Percentiles rank a stretch among this genome's conserved stretches.
These are phyloP conservation scores for Aspergillus hortae DNA, from an alignment of 2,329 filamentous ascomycete genomes.

Conservation along the genomic window DNA sequence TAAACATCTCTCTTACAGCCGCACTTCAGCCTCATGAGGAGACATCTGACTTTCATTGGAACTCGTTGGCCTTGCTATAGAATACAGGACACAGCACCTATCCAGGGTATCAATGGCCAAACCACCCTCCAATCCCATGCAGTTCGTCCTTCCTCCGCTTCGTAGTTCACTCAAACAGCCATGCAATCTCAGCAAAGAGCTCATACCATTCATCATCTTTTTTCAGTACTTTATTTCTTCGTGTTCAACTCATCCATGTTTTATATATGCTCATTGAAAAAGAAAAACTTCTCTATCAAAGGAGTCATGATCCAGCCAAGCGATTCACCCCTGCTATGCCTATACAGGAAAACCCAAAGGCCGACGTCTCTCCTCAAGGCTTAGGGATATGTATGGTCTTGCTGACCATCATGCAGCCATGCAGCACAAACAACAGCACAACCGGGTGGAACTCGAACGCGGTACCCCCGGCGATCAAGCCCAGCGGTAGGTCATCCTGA, in stretches of 20 bases:
- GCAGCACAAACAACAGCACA: constrained; percentile 75
- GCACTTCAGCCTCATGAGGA: too few relatives aligned
- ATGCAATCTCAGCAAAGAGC: too few relatives aligned
- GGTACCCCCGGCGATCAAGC: constrained; percentile 64
- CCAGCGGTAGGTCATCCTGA: constrained; percentile 72
- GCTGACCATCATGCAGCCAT: constrained; percentile 92
- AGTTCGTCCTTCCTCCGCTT: too few relatives aligned
- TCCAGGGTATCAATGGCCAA: too few relatives aligned
- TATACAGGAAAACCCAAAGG: constrained; percentile 2
- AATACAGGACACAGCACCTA: too few relatives aligned
- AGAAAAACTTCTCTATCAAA: constrained; percentile 17
- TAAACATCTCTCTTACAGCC: too few relatives aligned
- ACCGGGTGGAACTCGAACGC: constrained; percentile 79
- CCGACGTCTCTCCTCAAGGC: constrained; percentile 44
- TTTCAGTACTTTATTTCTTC: background rate
- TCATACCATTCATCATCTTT: too few relatives aligned
- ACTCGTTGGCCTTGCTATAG: too few relatives aligned
- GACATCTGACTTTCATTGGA: too few relatives aligned
- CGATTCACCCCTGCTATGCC: constrained; percentile 4
- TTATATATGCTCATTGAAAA: constrained; percentile 17
- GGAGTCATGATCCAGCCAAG: constrained; percentile 9
- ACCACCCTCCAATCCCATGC: too few relatives aligned
- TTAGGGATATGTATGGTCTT: constrained; percentile 95
- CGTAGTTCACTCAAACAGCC: too few relatives aligned
- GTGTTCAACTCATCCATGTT: background rate